These are phyloP conservation scores for Lithospermum erythrorhizon DNA, from an alignment of 257 asterid genomes.

Conservation along the genomic window DNA sequence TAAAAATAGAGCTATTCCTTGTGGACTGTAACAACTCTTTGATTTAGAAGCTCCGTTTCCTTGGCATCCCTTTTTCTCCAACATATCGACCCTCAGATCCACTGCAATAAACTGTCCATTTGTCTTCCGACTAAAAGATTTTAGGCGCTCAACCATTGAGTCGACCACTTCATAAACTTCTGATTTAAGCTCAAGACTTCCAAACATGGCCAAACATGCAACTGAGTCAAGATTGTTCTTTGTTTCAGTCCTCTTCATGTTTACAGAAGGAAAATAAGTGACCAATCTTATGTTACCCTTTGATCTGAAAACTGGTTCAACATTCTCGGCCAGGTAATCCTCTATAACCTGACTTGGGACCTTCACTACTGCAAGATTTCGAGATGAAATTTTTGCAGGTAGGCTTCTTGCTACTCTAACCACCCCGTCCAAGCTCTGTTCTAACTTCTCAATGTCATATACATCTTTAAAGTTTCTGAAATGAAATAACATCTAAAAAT, in stretches of 20 bases:
- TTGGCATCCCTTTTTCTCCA: conserved; percentile 79
- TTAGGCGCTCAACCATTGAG: conserved; percentile 71
- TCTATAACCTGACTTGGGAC: conserved; percentile 80
- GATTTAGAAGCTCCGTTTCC: conserved; percentile 39
- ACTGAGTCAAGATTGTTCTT: conserved; percentile 42
- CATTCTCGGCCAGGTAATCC: conserved; percentile 52
- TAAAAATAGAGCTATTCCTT: conserved; percentile 58
- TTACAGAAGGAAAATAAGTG: conserved; percentile 77
- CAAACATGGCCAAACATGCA: conserved; percentile 95
- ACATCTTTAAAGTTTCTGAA: conserved; percentile 67
- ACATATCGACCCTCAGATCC: conserved; percentile 74
- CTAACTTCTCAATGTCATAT: conserved; percentile 52
- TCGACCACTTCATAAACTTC: conserved; percentile 81
- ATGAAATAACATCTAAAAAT: conserved; percentile 5
- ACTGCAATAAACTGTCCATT: conserved; percentile 81
- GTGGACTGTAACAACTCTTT: conserved; percentile 72
- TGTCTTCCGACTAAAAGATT: conserved; percentile 62
- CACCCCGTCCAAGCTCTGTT: conserved; percentile 61
- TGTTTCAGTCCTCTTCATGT: conserved; percentile 70
- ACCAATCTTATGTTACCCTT: conserved; percentile 77
- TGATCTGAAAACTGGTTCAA: conserved; percentile 58
- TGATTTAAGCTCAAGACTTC: conserved; percentile 59
- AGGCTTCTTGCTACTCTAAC: conserved; percentile 59
- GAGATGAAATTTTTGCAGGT: conserved; percentile 46
- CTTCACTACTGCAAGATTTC: conserved; percentile 65